Evolutionary conservation across 495 filamentous ascomycete species (phyloP).

Genomic region (Bathelium albidoporum): DNA sequence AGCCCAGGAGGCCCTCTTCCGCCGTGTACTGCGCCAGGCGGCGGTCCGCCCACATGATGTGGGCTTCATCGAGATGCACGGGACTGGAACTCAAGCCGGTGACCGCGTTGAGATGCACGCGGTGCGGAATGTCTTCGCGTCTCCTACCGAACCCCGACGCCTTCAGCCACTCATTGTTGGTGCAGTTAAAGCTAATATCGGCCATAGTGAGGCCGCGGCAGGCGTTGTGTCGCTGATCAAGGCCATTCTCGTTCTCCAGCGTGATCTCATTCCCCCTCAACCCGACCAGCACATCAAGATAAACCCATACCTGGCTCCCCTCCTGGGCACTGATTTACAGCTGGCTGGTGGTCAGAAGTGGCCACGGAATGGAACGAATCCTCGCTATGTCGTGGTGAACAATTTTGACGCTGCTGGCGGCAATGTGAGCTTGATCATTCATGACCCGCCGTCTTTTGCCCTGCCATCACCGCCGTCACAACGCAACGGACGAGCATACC

Average conservation of each 20-base stretch:
- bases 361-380: conserved; percentile 7
- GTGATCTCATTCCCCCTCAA: conserved; percentile 73
- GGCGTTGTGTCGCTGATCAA: conserved; percentile 76
- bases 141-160: conserved; percentile 50
- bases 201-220: conserved; percentile 81
- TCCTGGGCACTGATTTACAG: conserved; percentile 28
- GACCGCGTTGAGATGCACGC: conserved; percentile 37
- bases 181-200: conserved; percentile 78
- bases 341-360: conserved; percentile 26
- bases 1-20: conserved; percentile 37
- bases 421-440: conserved; percentile 27
- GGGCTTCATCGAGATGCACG: conserved; percentile 44
- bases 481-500: conserved; percentile 34
- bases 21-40: conserved; percentile 34
- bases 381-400: conserved; percentile 16
- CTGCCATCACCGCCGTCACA: conserved; percentile 45
- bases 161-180: conserved; percentile 67
- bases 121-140: conserved; percentile 65
- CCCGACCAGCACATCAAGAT: conserved; percentile 30
- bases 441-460: conserved; percentile 28
- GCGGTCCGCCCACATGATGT: conserved; percentile 41
- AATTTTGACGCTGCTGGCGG: conserved; percentile 25
- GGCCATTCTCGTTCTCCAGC: conserved; percentile 75
- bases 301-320: conserved; percentile 31
- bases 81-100: conserved; percentile 38